Conservation (phyloP, 2,329 filamentous ascomycete genomes). For the Hortaea werneckii region DNA sequence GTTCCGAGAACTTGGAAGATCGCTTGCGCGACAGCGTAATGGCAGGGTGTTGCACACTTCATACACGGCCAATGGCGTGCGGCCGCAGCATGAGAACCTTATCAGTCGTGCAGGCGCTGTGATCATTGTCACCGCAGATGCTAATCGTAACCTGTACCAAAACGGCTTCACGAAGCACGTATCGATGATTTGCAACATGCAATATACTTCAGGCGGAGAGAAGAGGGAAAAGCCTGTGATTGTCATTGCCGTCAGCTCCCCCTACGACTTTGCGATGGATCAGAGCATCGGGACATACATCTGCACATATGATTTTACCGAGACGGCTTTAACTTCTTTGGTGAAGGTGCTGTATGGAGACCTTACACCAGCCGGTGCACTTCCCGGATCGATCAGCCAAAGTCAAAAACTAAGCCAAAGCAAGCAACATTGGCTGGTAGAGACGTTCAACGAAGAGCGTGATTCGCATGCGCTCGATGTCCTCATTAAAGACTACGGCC, state of each 20-base stretch:
- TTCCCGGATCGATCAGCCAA: conserved; percentile 68
- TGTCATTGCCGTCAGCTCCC: conserved; percentile 86
- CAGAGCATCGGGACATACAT: conserved; percentile 83
- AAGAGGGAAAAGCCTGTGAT: conserved; percentile 71
- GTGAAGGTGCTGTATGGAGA: conserved; percentile 79
- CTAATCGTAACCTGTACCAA: conserved; percentile 88
- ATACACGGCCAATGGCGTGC: conserved; percentile 85
- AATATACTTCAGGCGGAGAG: conserved; percentile 59
- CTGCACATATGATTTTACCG: conserved; percentile 93
- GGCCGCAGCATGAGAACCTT: conserved; percentile 85
- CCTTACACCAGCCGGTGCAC: conserved; percentile 43
- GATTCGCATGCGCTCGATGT: conserved; percentile 64
- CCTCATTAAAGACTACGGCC: conserved; percentile 60
- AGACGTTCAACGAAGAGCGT: conserved; percentile 71
- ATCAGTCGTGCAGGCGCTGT: conserved; percentile 82
- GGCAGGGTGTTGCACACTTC: conserved; percentile 87
- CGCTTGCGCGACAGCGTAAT: conserved; percentile 73
- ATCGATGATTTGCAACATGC: conserved; percentile 85
- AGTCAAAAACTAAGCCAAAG: conserved; percentile 80
- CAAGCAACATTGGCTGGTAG: conserved; percentile 91
- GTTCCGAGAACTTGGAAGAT: conserved; percentile 79
- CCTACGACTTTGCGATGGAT: conserved; percentile 94
- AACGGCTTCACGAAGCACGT: conserved; percentile 93
- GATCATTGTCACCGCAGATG: conserved; percentile 85
- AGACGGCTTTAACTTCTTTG: conserved; percentile 75